Evolutionary conservation across 805 yeast genomes (phyloP).

Genomic region (Millerozyma miso): DNA sequence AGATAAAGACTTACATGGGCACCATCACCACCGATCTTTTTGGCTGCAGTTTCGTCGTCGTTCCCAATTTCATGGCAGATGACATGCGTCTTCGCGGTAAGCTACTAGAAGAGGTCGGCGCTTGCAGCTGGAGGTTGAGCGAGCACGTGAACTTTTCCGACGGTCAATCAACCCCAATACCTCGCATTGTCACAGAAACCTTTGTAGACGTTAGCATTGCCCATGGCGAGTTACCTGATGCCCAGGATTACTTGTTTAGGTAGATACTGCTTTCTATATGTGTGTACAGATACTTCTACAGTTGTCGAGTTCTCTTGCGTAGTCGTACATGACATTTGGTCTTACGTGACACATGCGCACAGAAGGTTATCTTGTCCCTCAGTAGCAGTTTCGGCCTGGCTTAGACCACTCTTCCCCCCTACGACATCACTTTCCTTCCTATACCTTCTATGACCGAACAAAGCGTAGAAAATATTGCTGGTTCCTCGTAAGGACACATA

Average conservation of each 20-base stretch:
- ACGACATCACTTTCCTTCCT: too few species aligned
- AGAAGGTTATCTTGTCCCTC: too few species aligned
- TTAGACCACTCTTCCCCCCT: too few species aligned
- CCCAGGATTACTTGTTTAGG: constrained; percentile 22
- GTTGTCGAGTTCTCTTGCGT: too few species aligned
- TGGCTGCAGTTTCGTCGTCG: constrained; percentile 39
- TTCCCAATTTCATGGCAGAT: constrained; percentile 13
- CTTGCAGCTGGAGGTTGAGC: constrained; percentile 13
- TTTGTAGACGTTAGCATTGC: constrained; percentile 31
- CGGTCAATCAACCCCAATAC: constrained; percentile 17
- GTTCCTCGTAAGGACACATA: too few species aligned
- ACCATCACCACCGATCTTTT: constrained; percentile 16
- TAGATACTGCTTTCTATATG: neutral
- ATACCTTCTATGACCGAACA: too few species aligned
- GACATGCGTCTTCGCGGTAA: constrained; percentile 6
- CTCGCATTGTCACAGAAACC: constrained; percentile 29
- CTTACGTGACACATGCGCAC: neutral
- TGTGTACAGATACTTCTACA: too few species aligned
- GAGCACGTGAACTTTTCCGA: constrained; percentile 9
- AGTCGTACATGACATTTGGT: neutral
- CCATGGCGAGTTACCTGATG: constrained; percentile 22
- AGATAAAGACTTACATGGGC: constrained; percentile 45
- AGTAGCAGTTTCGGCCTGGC: too few species aligned
- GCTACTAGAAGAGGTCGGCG: constrained; percentile 7
- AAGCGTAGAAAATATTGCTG: too few species aligned